phyloP scores from a whole-genome alignment of 441 rosid species.

The Codiaeum variegatum region DNA sequence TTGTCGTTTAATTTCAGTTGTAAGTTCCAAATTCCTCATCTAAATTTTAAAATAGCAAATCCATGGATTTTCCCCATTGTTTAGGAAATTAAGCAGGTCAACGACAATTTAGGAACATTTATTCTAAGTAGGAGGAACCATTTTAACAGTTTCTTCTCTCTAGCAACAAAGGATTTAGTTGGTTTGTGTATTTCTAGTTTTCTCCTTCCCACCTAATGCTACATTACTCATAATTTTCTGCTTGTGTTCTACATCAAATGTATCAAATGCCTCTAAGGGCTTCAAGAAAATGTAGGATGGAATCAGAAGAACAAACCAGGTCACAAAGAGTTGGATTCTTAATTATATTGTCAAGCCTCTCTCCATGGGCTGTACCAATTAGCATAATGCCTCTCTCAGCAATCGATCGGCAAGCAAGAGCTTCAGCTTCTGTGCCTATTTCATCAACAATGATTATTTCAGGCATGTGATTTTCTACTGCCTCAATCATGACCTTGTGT shows the following conservation, averaged over 20 bases:
- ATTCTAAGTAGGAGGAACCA: too few species aligned
- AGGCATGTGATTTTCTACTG: conserved; percentile 70
- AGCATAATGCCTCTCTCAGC: conserved; percentile 71
- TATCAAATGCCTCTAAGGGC: not conserved
- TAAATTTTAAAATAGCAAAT: too few species aligned
- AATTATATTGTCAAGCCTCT: conserved; percentile 50
- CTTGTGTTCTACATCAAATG: not conserved
- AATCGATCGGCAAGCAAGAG: conserved; percentile 60
- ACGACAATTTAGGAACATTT: too few species aligned
- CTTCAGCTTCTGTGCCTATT: conserved; percentile 68
- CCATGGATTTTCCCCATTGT: too few species aligned
- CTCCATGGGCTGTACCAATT: conserved; percentile 66
- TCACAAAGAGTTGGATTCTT: conserved; percentile 60
- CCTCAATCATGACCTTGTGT: conserved; percentile 69
- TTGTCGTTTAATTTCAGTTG: too few species aligned
- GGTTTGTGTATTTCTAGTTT: too few species aligned
- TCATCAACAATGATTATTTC: conserved; percentile 69
- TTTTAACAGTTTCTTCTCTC: too few species aligned
- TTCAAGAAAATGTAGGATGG: not conserved
- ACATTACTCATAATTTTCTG: too few species aligned
- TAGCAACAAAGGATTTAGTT: too few species aligned
- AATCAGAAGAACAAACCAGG: conserved; percentile 42
- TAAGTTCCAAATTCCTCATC: too few species aligned
- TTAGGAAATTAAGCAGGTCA: too few species aligned
- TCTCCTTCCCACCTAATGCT: too few species aligned